These are phyloP conservation scores for Linnemannia zychae DNA, from an alignment of 192 early-diverging fungal genomes.

Conservation along the genomic window DNA sequence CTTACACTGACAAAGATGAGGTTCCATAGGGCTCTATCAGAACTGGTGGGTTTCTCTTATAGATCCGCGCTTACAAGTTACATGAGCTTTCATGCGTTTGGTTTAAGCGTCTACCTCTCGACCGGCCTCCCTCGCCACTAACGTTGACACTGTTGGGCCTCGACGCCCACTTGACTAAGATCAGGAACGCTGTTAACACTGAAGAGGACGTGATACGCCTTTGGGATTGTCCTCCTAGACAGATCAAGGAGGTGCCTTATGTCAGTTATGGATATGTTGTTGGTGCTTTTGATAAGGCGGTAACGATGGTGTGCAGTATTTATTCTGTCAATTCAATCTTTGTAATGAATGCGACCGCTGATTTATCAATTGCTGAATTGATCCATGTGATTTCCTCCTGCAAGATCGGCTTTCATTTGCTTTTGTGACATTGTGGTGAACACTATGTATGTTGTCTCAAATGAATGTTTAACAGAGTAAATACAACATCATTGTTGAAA, in stretches of 20 bases:
- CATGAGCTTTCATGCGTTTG: background rate
- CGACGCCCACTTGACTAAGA: slow-evolving; percentile 10
- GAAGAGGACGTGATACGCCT: slow-evolving; percentile 7
- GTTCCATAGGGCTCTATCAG: background rate
- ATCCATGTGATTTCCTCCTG: slow-evolving; percentile 8
- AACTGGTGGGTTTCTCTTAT: background rate
- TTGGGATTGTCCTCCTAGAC: background rate
- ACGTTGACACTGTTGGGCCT: slow-evolving; percentile 9
- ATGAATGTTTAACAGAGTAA: background rate
- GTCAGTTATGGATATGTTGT: too few species aligned
- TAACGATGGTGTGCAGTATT: slow-evolving; percentile 7
- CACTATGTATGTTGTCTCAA: background rate
- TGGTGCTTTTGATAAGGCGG: slow-evolving; percentile 11
- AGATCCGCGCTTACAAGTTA: slow-evolving; percentile 9
- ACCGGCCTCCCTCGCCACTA: background rate
- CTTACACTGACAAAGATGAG: background rate
- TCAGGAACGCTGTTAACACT: slow-evolving; percentile 6
- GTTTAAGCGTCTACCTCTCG: background rate
- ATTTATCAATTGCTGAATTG: slow-evolving; percentile 14
- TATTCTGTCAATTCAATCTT: slow-evolving; percentile 9
- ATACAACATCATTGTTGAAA: slow-evolving; percentile 12
- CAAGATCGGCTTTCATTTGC: background rate
- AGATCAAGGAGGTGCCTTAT: too few species aligned
- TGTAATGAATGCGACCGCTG: slow-evolving; percentile 1
- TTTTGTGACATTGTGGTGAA: background rate